Evolutionary conservation across 2,329 filamentous ascomycete species (phyloP), one percentile per base, ranked within the genome.

Genomic region (Penicillium sp.): DNA sequence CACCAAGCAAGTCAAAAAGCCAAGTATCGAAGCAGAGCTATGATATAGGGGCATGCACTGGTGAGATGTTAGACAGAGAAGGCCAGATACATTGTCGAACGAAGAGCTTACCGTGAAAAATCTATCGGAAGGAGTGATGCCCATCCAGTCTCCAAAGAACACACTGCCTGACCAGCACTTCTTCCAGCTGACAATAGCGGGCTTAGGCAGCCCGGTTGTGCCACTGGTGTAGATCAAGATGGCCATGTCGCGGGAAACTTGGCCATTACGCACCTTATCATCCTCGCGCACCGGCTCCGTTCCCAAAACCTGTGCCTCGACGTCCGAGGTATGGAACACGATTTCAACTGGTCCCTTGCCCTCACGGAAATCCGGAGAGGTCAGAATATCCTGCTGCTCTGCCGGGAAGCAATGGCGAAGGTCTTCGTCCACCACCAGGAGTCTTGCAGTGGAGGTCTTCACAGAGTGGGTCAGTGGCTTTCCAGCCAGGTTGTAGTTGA

Each of bases 1-100:
- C 50, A 81, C 70, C 31, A 94, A 71, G 22, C 83, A 81, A 44
- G 84, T 78, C 45, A 81, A 72, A 53, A 92, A 83, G 22, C 87
- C 89, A 41, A 96, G 79, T 6, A 94, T 63, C 4, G 84, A 77
- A 11, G 89, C 92, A 0, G 91, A 90, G 39, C 88, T 88, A 75
- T 96, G 92, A 68, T 96, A 96, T 6, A 96, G 79, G 0, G 92
- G 92, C 90, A 96, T 95, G 53, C 87, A 87, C 87, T 89, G 40
- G 56, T 32, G 21, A 45, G 13, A 41, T 27, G 29, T 61, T 32
- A 62, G 59, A 2, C 36, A 13, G 21, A 3, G 18, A 18, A 18
- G n/a, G 36, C 10, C 38, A 29, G 41, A 48, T 6, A 40, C 11
- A 48, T 40, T 22, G 39, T 24, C 14, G 16, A 14, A 14, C 21